A percentile compares a stretch with the other conserved stretches of the same genome.
Conservation (phyloP, 768 basidiomycete species). For the Boletellus emodensis region DNA sequence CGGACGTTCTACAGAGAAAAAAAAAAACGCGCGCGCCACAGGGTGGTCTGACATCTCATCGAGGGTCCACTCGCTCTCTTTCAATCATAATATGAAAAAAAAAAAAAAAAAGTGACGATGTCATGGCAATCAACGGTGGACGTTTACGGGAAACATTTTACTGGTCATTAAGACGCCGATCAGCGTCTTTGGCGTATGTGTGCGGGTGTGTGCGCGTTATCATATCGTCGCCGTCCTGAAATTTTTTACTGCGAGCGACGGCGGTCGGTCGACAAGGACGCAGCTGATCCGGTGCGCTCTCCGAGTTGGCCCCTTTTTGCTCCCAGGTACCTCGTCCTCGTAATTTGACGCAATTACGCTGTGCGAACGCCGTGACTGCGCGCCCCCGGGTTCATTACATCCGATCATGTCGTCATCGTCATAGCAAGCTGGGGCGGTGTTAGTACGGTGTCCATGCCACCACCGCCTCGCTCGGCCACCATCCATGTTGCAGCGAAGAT, state of each 20-base stretch:
- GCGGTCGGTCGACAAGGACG: too few relatives aligned
- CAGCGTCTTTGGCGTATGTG: conserved; percentile 1
- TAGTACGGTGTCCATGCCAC: too few relatives aligned
- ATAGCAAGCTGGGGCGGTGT: too few relatives aligned
- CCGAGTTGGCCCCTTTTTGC: background rate
- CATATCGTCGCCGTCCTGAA: background rate
- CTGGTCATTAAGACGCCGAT: conserved; percentile 11
- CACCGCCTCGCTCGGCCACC: too few relatives aligned
- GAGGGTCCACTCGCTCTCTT: conserved; percentile 11
- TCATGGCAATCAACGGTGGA: conserved; percentile 7
- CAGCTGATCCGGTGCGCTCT: too few relatives aligned
- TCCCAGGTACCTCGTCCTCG: too few relatives aligned
- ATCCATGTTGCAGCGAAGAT: too few relatives aligned
- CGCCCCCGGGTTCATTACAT: background rate
- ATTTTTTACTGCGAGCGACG: conserved; percentile 3
- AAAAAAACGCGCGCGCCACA: conserved; percentile 13
- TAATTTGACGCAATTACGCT: too few relatives aligned
- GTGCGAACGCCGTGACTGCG: too few relatives aligned
- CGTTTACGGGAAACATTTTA: conserved; percentile 10
- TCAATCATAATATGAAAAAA: too few relatives aligned
- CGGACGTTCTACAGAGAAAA: background rate
- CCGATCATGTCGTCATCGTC: background rate
- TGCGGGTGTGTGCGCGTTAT: background rate
- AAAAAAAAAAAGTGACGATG: too few relatives aligned
- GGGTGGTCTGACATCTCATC: conserved; percentile 10